Conservation (phyloP, 2,329 filamentous ascomycete species). For the Colletotrichum cereale region DNA sequence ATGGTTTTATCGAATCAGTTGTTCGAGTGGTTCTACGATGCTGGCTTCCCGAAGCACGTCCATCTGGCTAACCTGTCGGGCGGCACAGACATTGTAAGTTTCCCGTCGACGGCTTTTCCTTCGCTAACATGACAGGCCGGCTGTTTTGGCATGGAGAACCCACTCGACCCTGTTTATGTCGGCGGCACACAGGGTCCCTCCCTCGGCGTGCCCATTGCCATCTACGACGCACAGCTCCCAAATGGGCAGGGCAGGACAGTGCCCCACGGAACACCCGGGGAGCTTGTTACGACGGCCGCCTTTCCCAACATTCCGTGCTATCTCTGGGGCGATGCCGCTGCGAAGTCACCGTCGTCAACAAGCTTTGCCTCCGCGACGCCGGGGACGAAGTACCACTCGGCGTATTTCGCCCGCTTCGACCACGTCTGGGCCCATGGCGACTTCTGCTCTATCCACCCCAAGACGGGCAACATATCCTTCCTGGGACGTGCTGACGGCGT, state of each 20-base stretch:
- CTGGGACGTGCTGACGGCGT: constrained; percentile 83
- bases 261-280: constrained; percentile 74
- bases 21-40: constrained; percentile 84
- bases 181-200: constrained; percentile 65
- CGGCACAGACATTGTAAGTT: constrained; percentile 78
- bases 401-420: constrained; percentile 73
- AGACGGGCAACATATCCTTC: constrained; percentile 74
- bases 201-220: constrained; percentile 63
- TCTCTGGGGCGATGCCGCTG: constrained; percentile 68
- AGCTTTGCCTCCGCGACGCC: constrained; percentile 53
- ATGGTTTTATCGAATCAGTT: constrained; percentile 84
- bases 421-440: constrained; percentile 87
- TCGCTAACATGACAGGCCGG: constrained; percentile 57
- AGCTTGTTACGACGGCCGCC: constrained; percentile 76
- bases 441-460: constrained; percentile 78
- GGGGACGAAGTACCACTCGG: constrained; percentile 68
- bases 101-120: background rate
- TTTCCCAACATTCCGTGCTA: constrained; percentile 83
- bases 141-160: constrained; percentile 74
- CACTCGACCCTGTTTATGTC: constrained; percentile 74
- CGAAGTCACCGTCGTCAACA: constrained; percentile 41
- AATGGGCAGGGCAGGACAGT: constrained; percentile 59
- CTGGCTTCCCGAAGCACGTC: constrained; percentile 74
- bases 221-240: constrained; percentile 74
- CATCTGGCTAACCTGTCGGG: constrained; percentile 82